Base-by-base conservation (phyloP, 1,139 yeast genomes). In the Pichia sp. region DNA sequence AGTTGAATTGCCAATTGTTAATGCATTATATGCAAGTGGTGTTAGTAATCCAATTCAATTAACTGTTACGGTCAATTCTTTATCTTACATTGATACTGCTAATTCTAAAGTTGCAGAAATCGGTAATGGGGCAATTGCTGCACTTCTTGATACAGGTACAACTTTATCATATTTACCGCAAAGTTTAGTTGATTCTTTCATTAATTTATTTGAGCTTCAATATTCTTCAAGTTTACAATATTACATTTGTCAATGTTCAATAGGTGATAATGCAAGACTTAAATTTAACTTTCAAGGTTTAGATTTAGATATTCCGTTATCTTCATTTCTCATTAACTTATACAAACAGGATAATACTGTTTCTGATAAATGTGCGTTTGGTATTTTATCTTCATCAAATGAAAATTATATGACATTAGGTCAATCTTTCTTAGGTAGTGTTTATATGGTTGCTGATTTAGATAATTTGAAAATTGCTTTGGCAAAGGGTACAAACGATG, bases 391-490 rank as follows among this genome's bases (percentile, higher is more conserved):
- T 19, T 53, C 61, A 22, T 57, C 57, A 21, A 61, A 55, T 31
- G 55, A 53, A 25, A 46, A 57, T 1, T 57, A 62, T 37, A 37
- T 45, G 21, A 65, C 76, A 14, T 58, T 86, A 13, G 96, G 96
- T 35, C 95, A 85, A 60, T 73, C 80, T 25, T 78, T 86, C 62
- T 64, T 88, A 53, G 71, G 86, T 46, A 69, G 75, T 40, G 88
- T 85, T 8, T 87, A 87, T 57, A 75, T 80, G 41, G 95, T 86
- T 31, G 86, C 74, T 54, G 93, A 87, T 60, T 63, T 86, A 49
- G 88, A 81, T 22, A 74, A 72, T 48, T 62, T 66, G 39, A 76
- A 78, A 54, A 67, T 87, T 21, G 78, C 83, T 0, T 48, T 88
- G 42, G 95, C 93, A 1, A 86, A 75, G 16, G 48, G 43, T 22